Conservation (phyloP, 768 basidiomycete species). For the Amanita molliuscula region DNA sequence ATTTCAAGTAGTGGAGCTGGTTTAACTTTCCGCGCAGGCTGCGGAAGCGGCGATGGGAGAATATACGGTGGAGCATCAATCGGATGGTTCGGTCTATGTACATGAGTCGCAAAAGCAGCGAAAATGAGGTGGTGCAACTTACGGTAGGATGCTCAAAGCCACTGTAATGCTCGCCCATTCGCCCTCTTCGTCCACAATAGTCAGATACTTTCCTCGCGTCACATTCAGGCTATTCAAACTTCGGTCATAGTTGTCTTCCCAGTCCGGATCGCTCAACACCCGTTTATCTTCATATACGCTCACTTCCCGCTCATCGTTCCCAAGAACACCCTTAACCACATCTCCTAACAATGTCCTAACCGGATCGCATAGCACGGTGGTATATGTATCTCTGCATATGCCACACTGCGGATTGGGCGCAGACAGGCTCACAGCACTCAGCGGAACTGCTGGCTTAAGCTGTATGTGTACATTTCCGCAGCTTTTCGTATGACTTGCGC, state of each 20-base stretch:
- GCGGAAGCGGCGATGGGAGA: conserved; percentile 55
- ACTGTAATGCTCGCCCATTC: conserved; percentile 64
- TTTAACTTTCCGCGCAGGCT: conserved; percentile 35
- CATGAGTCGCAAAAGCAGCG: not conserved
- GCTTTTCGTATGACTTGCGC: conserved; percentile 43
- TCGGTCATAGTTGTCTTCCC: conserved; percentile 77
- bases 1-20: conserved; percentile 30
- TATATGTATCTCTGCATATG: conserved; percentile 81
- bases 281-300: conserved; percentile 83
- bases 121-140: conserved; percentile 24
- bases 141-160: conserved; percentile 64
- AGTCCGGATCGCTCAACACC: conserved; percentile 86
- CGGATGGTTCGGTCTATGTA: conserved; percentile 44
- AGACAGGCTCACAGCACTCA: conserved; percentile 57
- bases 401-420: conserved; percentile 72
- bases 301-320: conserved; percentile 50
- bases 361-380: conserved; percentile 64
- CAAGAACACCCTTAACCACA: conserved; percentile 58
- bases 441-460: conserved; percentile 68
- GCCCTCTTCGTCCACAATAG: conserved; percentile 83
- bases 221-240: conserved; percentile 78
- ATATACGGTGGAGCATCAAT: conserved; percentile 42
- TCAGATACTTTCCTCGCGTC: conserved; percentile 76
- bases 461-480: conserved; percentile 77
- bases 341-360: conserved; percentile 58